Evolutionary conservation across 2,329 filamentous ascomycete genomes (phyloP).

Genomic region (Apiospora arundinis): DNA sequence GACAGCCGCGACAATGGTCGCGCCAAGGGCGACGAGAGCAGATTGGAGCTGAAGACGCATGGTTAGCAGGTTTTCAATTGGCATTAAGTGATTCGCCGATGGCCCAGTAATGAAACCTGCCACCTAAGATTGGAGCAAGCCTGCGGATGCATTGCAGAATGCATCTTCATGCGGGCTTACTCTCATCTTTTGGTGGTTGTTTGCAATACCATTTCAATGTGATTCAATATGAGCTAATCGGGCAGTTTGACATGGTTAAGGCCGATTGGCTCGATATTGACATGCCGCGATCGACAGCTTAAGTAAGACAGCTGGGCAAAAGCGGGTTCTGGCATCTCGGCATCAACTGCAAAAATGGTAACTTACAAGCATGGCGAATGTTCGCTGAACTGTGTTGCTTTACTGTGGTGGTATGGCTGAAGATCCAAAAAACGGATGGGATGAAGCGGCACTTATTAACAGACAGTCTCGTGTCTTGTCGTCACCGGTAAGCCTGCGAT

Average conservation of each 20-base stretch:
- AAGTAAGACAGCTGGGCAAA: slow-evolving; percentile 12
- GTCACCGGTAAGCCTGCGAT: background rate
- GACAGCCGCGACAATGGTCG: slow-evolving; percentile 61
- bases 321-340: slow-evolving; percentile 1
- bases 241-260: slow-evolving; percentile 1
- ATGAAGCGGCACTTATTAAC: slow-evolving; percentile 1
- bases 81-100: background rate
- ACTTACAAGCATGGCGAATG: slow-evolving; percentile 16
- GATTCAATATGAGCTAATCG: background rate
- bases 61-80: background rate
- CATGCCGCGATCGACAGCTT: background rate
- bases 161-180: background rate
- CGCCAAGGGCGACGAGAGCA: slow-evolving; percentile 59
- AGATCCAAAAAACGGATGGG: background rate
- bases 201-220: background rate
- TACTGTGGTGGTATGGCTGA: background rate
- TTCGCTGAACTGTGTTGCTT: background rate
- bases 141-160: background rate
- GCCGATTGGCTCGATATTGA: background rate
- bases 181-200: slow-evolving; percentile 2
- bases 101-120: background rate
- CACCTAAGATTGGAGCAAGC: background rate
- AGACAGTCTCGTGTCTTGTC: slow-evolving; percentile 13
- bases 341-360: background rate
- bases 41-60: slow-evolving; percentile 43